Percentiles rank a stretch among this genome's conserved stretches.
These are phyloP conservation scores for Pichia nakasei DNA, from an alignment of 805 yeast genomes.

Conservation along the genomic window DNA sequence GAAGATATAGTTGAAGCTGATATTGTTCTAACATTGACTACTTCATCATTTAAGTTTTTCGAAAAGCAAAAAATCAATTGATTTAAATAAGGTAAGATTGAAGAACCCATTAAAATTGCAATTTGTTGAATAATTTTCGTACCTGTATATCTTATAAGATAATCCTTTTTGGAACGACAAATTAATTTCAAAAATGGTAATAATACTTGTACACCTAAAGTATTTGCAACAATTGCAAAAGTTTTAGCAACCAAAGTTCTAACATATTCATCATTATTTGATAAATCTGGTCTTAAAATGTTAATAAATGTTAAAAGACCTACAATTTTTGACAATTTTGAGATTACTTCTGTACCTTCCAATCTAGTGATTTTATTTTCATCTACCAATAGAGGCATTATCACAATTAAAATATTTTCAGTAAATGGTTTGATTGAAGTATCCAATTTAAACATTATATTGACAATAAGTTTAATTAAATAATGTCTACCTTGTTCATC, in stretches of 20 bases:
- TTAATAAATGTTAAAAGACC: conserved; percentile 79
- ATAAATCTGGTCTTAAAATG: conserved; percentile 72
- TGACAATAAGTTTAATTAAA: conserved; percentile 64
- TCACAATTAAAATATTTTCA: conserved; percentile 59
- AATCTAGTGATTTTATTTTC: conserved; percentile 65
- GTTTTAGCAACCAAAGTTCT: conserved; percentile 70
- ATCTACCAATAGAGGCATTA: conserved; percentile 73
- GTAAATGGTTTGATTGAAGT: conserved; percentile 64
- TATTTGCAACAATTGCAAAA: conserved; percentile 74
- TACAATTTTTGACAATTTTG: conserved; percentile 68
- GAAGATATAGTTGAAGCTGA: conserved; percentile 67
- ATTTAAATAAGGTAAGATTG: conserved; percentile 64
- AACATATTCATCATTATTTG: conserved; percentile 71
- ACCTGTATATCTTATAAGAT: conserved; percentile 84
- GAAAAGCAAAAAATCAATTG: conserved; percentile 54
- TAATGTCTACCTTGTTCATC: conserved; percentile 81
- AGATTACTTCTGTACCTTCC: conserved; percentile 73
- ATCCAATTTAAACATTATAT: conserved; percentile 59
- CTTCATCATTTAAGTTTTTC: conserved; percentile 57
- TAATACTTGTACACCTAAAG: conserved; percentile 62
- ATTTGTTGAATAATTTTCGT: conserved; percentile 67
- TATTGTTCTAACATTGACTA: conserved; percentile 53
- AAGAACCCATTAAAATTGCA: conserved; percentile 58
- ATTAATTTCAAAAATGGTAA: conserved; percentile 80
- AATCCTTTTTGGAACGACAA: conserved; percentile 62